phyloP scores from a whole-genome alignment of 768 basidiomycete genomes.

The Mycena rebaudengoi region DNA sequence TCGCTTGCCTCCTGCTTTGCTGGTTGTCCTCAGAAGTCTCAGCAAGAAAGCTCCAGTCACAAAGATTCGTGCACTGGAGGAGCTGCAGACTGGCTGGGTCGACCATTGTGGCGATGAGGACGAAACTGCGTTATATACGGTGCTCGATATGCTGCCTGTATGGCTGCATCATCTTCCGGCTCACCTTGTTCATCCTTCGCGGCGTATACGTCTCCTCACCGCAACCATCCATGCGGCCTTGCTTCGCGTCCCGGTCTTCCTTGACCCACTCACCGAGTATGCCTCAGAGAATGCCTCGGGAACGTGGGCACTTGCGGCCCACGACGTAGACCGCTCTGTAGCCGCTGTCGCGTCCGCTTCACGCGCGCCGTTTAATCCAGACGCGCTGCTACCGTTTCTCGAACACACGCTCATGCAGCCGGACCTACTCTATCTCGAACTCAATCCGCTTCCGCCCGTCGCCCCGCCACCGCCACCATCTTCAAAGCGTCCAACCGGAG shows the following conservation, averaged over 20 bases:
- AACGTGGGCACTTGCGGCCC: constrained; percentile 75
- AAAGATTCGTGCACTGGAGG: constrained; percentile 85
- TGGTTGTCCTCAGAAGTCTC: constrained; percentile 81
- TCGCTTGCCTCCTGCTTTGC: constrained; percentile 78
- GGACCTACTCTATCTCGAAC: constrained; percentile 57
- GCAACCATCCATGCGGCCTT: constrained; percentile 71
- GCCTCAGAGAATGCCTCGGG: constrained; percentile 55
- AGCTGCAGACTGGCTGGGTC: constrained; percentile 75
- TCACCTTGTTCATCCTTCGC: constrained; percentile 81
- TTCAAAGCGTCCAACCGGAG: constrained; percentile 16
- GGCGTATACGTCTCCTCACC: constrained; percentile 72
- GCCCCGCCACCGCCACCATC: constrained; percentile 37
- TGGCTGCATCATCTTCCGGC: constrained; percentile 93
- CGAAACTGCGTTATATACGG: constrained; percentile 46
- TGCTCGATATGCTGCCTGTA: constrained; percentile 79
- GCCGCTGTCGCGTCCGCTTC: constrained; percentile 47
- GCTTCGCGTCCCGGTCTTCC: constrained; percentile 62
- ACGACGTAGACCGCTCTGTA: constrained; percentile 77
- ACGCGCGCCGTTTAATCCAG: constrained; percentile 19
- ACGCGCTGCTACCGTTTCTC: constrained; percentile 59
- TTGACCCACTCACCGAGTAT: constrained; percentile 58
- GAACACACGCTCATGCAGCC: constrained; percentile 71
- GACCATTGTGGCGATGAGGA: constrained; percentile 52
- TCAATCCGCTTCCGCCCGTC: constrained; percentile 69
- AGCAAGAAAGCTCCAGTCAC: constrained; percentile 93